Percentiles rank a stretch among this genome's conserved stretches.
Evolutionary conservation across 345 rosid genomes (phyloP).

Genomic region (Eutrema yunnanense): DNA sequence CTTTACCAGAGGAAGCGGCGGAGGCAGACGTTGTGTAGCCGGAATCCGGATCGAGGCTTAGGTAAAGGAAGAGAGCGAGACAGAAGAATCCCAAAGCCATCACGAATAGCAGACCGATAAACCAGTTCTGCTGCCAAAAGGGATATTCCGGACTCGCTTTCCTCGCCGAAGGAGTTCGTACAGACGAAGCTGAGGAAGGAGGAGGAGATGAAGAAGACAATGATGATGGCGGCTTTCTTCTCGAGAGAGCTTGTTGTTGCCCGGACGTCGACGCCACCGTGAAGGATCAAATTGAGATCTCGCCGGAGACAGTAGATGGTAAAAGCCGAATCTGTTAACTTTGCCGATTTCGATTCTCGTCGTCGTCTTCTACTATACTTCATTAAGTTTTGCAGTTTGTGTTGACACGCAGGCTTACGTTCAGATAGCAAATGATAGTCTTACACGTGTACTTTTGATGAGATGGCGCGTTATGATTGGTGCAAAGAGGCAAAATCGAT

Average conservation of each 20-base stretch:
- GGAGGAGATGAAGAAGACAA: constrained; percentile 27
- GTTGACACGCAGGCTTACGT: constrained; percentile 16
- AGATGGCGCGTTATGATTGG: constrained; percentile 21
- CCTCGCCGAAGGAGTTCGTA: constrained; percentile 22
- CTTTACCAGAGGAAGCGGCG: constrained; percentile 53
- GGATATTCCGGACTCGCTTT: constrained; percentile 32
- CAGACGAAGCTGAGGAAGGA: constrained; percentile 23
- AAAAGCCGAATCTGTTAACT: background rate
- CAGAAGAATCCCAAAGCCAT: constrained; percentile 70
- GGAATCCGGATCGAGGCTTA: constrained; percentile 51
- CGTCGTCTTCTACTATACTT: background rate
- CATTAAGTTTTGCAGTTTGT: background rate
- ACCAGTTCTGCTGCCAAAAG: constrained; percentile 85
- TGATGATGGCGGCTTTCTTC: constrained; percentile 44
- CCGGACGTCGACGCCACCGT: constrained; percentile 97
- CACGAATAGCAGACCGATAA: constrained; percentile 55
- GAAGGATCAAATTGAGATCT: constrained; percentile 25
- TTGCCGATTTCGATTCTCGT: constrained; percentile 7
- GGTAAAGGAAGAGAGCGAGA: constrained; percentile 65
- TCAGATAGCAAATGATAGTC: background rate
- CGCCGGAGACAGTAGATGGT: constrained; percentile 9
- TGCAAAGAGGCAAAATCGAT: background rate
- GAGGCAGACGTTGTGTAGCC: constrained; percentile 42
- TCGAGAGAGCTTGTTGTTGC: constrained; percentile 41
- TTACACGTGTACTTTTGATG: background rate